phyloP scores from a whole-genome alignment of 2,329 filamentous ascomycete species.

The Trichoderma hamatum region DNA sequence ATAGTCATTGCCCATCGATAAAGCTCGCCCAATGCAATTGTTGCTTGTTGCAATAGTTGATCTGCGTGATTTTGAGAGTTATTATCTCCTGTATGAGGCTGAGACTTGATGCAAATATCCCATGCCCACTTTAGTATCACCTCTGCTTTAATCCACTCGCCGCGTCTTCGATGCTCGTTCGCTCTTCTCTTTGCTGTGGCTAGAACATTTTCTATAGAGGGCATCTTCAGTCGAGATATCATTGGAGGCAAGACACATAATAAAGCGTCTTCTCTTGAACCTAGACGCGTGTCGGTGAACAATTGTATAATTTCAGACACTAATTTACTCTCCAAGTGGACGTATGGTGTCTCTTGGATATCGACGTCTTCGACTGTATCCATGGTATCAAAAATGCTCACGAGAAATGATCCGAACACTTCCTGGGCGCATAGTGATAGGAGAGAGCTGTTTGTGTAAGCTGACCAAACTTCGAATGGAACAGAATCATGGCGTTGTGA shows the following conservation, averaged over 20 bases:
- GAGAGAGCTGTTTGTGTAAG: not conserved
- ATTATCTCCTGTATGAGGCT: not conserved
- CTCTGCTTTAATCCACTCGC: not conserved
- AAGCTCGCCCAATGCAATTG: not conserved
- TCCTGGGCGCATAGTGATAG: not conserved
- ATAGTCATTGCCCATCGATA: not conserved
- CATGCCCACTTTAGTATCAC: not conserved
- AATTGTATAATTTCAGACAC: not conserved
- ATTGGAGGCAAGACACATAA: not conserved
- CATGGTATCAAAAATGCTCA: not conserved
- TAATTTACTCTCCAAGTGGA: not conserved
- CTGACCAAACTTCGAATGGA: not conserved
- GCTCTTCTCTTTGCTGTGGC: not conserved
- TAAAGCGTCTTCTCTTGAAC: not conserved
- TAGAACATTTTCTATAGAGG: not conserved
- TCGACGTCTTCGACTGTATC: not conserved
- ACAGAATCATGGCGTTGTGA: not conserved
- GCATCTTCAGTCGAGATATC: not conserved
- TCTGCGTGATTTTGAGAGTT: not conserved
- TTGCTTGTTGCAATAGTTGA: not conserved
- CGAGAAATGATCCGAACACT: not conserved
- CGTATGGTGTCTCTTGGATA: not conserved
- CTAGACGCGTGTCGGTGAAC: not conserved
- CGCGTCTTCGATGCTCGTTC: not conserved
- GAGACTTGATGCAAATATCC: not conserved